Conservation (phyloP, 2,329 filamentous ascomycete species). For the Leptodontidium sp. region DNA sequence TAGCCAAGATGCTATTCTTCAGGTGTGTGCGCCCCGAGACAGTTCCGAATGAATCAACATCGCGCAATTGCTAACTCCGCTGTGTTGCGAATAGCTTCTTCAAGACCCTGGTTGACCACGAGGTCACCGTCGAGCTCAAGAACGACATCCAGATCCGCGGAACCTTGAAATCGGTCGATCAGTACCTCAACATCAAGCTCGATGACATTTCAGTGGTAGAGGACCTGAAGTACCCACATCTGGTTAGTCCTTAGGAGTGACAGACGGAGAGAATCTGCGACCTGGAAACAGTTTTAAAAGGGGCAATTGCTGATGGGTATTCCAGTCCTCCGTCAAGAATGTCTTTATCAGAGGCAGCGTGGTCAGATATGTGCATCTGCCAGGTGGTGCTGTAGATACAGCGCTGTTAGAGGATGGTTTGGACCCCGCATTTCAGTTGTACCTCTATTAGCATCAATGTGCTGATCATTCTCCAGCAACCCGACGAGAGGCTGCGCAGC, state of each 20-base stretch:
- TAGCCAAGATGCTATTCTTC: slow-evolving; percentile 51
- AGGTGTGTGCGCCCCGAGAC: slow-evolving; percentile 41
- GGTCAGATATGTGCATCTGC: slow-evolving; percentile 77
- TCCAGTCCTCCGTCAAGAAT: slow-evolving; percentile 75
- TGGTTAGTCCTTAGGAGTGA: slow-evolving; percentile 61
- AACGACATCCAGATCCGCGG: slow-evolving; percentile 98
- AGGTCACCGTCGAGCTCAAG: slow-evolving; percentile 98
- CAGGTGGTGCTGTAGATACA: slow-evolving; percentile 72
- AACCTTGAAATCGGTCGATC: slow-evolving; percentile 95
- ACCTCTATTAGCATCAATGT: not conserved
- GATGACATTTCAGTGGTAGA: slow-evolving; percentile 94
- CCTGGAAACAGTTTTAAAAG: not conserved
- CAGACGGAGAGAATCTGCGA: not conserved
- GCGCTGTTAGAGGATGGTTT: slow-evolving; percentile 74
- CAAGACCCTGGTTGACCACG: slow-evolving; percentile 96
- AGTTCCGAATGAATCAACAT: not conserved
- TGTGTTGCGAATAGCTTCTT: slow-evolving; percentile 74
- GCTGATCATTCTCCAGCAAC: slow-evolving; percentile 38
- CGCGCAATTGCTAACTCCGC: slow-evolving; percentile 17
- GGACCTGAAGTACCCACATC: slow-evolving; percentile 92
- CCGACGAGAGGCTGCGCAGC: slow-evolving; percentile 56
- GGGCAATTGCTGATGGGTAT: slow-evolving; percentile 27
- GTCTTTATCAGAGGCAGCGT: slow-evolving; percentile 80
- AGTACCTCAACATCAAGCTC: slow-evolving; percentile 99
- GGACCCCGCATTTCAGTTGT: slow-evolving; percentile 7